Conservation (phyloP, 1,284 basidiomycete genomes). For the Ceratobasidium sp. region DNA sequence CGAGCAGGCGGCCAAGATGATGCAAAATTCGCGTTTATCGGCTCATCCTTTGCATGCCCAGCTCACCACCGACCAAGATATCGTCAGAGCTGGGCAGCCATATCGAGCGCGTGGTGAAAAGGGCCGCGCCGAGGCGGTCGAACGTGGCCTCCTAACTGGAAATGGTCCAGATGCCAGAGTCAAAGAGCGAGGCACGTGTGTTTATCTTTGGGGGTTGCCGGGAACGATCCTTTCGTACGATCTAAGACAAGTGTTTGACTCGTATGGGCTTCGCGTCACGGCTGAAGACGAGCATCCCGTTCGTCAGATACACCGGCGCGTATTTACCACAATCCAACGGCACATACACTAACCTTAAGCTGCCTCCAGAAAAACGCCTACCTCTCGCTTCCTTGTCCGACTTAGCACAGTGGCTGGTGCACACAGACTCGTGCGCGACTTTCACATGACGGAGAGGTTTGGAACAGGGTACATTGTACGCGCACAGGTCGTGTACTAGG, state of each 20-base stretch:
- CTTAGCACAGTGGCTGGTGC: conserved; percentile 66
- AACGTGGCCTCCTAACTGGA: conserved; percentile 57
- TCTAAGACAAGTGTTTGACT: conserved; percentile 56
- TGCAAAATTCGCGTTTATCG: conserved; percentile 57
- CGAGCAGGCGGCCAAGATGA: conserved; percentile 54
- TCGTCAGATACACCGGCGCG: conserved; percentile 61
- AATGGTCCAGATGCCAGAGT: conserved; percentile 63
- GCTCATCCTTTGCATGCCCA: conserved; percentile 48
- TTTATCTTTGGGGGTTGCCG: conserved; percentile 68
- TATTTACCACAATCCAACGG: conserved; percentile 44
- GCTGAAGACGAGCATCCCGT: conserved; percentile 56
- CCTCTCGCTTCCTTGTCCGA: conserved; percentile 62
- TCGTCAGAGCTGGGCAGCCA: conserved; percentile 48
- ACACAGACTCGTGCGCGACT: conserved; percentile 64
- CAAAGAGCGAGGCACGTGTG: conserved; percentile 58
- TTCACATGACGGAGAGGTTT: conserved; percentile 63
- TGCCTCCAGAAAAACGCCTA: conserved; percentile 47
- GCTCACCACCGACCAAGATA: conserved; percentile 44
- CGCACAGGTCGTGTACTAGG: conserved; percentile 63
- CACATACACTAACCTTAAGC: background rate
- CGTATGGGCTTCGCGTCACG: conserved; percentile 56
- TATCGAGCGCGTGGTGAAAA: conserved; percentile 55
- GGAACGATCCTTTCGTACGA: conserved; percentile 54
- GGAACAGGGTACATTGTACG: conserved; percentile 59
- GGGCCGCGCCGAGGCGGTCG: conserved; percentile 56